phyloP scores from a whole-genome alignment of 2,329 filamentous ascomycete species.

The Fusarium buharicum region DNA sequence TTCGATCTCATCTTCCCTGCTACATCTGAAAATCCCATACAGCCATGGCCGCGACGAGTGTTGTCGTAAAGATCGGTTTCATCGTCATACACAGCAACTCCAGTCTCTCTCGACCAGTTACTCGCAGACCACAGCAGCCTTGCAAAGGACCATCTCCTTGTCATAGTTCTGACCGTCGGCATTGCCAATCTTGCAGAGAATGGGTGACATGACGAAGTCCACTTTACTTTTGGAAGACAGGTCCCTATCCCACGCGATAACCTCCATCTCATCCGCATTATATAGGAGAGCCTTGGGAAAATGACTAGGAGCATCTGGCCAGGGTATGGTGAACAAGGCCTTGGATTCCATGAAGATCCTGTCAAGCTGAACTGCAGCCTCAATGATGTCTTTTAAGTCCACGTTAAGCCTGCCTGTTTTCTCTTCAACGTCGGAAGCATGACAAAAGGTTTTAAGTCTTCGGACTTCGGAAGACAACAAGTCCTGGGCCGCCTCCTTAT shows the following conservation, averaged over 20 bases:
- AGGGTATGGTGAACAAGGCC: not conserved
- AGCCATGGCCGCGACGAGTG: not conserved
- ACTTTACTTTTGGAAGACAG: not conserved
- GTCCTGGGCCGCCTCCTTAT: not conserved
- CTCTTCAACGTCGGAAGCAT: no score
- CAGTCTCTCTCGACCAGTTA: not conserved
- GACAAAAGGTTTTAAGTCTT: not conserved
- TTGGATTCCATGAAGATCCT: constrained; percentile 11
- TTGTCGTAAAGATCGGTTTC: not conserved
- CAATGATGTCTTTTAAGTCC: not conserved
- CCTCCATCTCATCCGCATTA: not conserved
- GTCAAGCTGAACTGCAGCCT: not conserved
- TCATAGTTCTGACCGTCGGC: constrained; percentile 13
- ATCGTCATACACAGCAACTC: not conserved
- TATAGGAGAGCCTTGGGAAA: not conserved
- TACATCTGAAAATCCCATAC: not conserved
- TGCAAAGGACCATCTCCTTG: not conserved
- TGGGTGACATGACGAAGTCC: not conserved
- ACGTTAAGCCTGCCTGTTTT: no score
- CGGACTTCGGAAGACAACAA: accelerated
- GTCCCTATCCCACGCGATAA: not conserved
- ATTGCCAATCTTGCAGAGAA: constrained; percentile 6
- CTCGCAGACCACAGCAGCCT: not conserved
- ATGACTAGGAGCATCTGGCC: not conserved
- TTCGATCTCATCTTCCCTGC: no score